These are phyloP conservation scores for Cercospora beticola DNA, from an alignment of 2,329 filamentous ascomycete genomes.

Conservation along the genomic window DNA sequence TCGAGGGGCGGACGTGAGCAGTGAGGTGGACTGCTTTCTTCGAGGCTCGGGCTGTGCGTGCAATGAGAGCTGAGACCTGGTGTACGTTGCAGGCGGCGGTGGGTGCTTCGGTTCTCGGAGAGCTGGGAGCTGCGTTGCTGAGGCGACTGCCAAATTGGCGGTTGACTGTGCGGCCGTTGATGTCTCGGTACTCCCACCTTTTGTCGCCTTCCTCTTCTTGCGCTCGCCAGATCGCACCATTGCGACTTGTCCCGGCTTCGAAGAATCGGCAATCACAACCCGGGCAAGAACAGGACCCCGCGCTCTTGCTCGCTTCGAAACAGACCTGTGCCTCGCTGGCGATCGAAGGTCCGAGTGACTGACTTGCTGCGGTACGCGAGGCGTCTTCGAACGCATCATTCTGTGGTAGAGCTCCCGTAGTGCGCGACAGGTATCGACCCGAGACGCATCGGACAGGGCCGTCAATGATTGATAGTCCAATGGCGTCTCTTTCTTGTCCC, in stretches of 20 bases:
- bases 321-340: neutral
- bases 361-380: neutral
- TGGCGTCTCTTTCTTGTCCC: constrained; percentile 35
- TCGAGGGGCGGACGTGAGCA: neutral
- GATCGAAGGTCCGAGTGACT: neutral
- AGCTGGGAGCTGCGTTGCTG: neutral
- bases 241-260: constrained; percentile 31
- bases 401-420: constrained; percentile 42
- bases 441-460: constrained; percentile 47
- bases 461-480: constrained; percentile 49
- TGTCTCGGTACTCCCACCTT: neutral
- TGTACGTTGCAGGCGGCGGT: neutral
- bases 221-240: constrained; percentile 31
- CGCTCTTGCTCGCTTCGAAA: constrained; percentile 20
- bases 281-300: constrained; percentile 31
- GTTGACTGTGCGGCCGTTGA: constrained; percentile 16
- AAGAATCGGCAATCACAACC: constrained; percentile 34
- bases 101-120: neutral
- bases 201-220: constrained; percentile 16
- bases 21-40: constrained; percentile 10
- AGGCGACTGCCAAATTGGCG: constrained; percentile 5
- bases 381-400: constrained; percentile 12
- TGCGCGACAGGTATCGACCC: constrained; percentile 46
- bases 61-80: neutral
- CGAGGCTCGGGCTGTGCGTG: constrained; percentile 21